Evolutionary conservation across 1,284 basidiomycete species (phyloP), one percentile per base, ranked within the genome.

Genomic region (Sutorius eximius): DNA sequence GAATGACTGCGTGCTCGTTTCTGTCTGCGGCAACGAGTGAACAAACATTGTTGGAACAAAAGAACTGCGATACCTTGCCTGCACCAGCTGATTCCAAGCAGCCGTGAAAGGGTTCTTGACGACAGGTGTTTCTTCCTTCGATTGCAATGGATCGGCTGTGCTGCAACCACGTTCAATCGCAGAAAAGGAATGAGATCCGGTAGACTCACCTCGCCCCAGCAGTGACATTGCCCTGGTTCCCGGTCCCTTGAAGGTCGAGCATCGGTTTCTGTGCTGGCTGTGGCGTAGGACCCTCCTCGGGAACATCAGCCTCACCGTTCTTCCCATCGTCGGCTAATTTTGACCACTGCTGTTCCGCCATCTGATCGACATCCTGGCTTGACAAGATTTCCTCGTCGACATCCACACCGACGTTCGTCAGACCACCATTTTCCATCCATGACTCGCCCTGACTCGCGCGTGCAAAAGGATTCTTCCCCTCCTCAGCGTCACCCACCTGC

Each of bases 341-440:
- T 53, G 61, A 66, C 68, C 73, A 71, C 47, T 75, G 74, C 22
- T 67, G 66, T 58, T 78, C 75, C 51, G 69, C 71, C 2, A 81
- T 58, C 27, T 75, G 72, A 45, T 67, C 71, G 37, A 85, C 71
- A 29, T 80, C 78, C 59, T 84, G 81, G 56, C 77, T 78, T 2
- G 77, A 75, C 24, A 87, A 66, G 57, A 82, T 71, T 33, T 62
- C 70, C 51, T 84, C 75, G 63, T 87, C 81, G 42, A 87, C 78
- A 41, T 86, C 83, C 5, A 79, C 66, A 34, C 73, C 65, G 38
- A 61, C 54, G 18, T 51, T 66, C 64, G 47, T 59, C 22, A 33
- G 55, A 18, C 57, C 30, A 38, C 50, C 52, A 33, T 29, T 58
- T n/a, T 24, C 44, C 18, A 37, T 44, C 52, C 54, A 67, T 5